Evolutionary conservation across 768 basidiomycete species (phyloP).

Genomic region (Lactarius sanguifluus): DNA sequence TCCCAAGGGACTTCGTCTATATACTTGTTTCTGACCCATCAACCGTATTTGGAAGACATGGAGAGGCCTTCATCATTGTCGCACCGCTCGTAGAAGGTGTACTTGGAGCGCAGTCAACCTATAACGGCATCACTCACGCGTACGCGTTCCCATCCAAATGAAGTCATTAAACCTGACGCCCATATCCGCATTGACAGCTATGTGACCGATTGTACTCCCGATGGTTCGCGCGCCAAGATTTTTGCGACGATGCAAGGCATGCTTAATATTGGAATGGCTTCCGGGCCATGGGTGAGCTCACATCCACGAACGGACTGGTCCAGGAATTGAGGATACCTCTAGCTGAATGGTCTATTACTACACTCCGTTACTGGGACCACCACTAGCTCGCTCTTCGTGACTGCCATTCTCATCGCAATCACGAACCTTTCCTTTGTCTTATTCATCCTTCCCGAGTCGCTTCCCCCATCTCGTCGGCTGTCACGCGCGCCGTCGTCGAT

Average conservation of each 20-base stretch:
- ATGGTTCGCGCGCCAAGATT: constrained; percentile 30
- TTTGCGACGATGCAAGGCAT: constrained; percentile 30
- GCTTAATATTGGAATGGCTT: constrained; percentile 30
- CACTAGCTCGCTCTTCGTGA: constrained; percentile 22
- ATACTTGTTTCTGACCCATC: constrained; percentile 28
- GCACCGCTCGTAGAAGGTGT: constrained; percentile 30
- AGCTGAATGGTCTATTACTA: constrained; percentile 29
- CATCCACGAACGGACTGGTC: neutral
- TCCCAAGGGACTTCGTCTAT: constrained; percentile 28
- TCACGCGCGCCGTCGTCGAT: neutral
- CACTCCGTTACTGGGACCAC: constrained; percentile 15
- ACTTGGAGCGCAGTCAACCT: constrained; percentile 30
- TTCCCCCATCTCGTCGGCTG: constrained; percentile 20
- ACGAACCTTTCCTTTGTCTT: constrained; percentile 24
- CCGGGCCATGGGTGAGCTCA: constrained; percentile 28
- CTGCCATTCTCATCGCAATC: constrained; percentile 26
- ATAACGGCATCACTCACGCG: constrained; percentile 30
- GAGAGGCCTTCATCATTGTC: constrained; percentile 28
- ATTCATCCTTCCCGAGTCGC: constrained; percentile 30
- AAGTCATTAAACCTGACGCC: neutral
- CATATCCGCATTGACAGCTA: constrained; percentile 17
- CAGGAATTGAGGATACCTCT: neutral
- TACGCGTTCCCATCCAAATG: constrained; percentile 1
- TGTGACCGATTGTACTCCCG: constrained; percentile 29
- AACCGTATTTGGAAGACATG: constrained; percentile 25